Percentiles rank a stretch among this genome's conserved stretches.
Evolutionary conservation across 2,329 filamentous ascomycete species (phyloP).

Genomic region (Botrytis deweyae): DNA sequence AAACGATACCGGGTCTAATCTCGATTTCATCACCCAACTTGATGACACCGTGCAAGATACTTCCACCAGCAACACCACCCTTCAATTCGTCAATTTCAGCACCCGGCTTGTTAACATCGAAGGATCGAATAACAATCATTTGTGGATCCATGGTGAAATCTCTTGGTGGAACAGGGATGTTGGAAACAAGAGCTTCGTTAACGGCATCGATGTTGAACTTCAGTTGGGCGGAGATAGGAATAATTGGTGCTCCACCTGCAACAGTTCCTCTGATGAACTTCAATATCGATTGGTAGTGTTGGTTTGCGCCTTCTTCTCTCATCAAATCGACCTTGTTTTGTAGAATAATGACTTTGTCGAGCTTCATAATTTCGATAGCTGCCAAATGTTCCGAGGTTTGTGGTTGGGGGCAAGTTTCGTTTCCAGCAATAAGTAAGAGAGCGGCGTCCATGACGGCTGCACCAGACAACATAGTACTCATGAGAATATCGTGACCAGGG

Average conservation of each 20-base stretch:
- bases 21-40: constrained; percentile 98
- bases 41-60: constrained; percentile 92
- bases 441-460: constrained; percentile 99
- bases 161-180: constrained; percentile 86
- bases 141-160: constrained; percentile 91
- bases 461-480: constrained; percentile 99
- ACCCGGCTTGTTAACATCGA: constrained; percentile 99
- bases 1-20: constrained; percentile 97
- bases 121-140: constrained; percentile 99
- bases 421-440: constrained; percentile 92
- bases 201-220: constrained; percentile 99
- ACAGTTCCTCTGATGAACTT: constrained; percentile 99
- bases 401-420: constrained; percentile 96
- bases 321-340: constrained; percentile 99
- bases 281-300: constrained; percentile 94
- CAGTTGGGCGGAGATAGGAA: constrained; percentile 94
- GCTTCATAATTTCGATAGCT: constrained; percentile 99
- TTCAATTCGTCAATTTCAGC: constrained; percentile 98
- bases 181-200: constrained; percentile 93
- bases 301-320: constrained; percentile 88
- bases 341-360: constrained; percentile 98
- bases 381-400: constrained; percentile 99
- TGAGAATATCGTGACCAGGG: constrained; percentile 99
- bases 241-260: constrained; percentile 90
- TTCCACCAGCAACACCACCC: constrained; percentile 96